These are phyloP conservation scores for Acanthamoeba rhysodes DNA, from an alignment of 208 protist genomes.

Conservation along the genomic window DNA sequence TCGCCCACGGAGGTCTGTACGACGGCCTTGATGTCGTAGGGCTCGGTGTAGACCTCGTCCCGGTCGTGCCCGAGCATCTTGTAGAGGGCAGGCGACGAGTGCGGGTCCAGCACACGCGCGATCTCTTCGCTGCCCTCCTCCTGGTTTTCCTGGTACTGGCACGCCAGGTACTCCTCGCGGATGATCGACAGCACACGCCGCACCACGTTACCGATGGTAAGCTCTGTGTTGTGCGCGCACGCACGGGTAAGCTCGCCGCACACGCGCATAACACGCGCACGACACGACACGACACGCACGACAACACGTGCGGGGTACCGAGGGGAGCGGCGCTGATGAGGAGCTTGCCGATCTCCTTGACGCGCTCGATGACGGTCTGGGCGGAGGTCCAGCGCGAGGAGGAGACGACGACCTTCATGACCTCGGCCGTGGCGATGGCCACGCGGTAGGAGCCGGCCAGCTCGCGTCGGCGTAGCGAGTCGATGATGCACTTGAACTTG, in stretches of 20 bases:
- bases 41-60: slow-evolving; percentile 67
- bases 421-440: slow-evolving; percentile 74
- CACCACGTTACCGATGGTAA: slow-evolving; percentile 92
- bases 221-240: slow-evolving; percentile 78
- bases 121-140: slow-evolving; percentile 73
- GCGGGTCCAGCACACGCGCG: slow-evolving; percentile 53
- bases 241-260: background rate
- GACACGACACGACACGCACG: too few species aligned
- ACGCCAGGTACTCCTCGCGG: slow-evolving; percentile 88
- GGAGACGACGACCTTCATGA: slow-evolving; percentile 77
- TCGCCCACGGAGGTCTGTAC: slow-evolving; percentile 88
- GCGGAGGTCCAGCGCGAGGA: slow-evolving; percentile 37
- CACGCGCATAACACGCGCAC: background rate
- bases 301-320: background rate
- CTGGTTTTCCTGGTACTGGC: slow-evolving; percentile 75
- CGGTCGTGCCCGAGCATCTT: slow-evolving; percentile 67
- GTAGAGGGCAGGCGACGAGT: slow-evolving; percentile 70
- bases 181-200: slow-evolving; percentile 92
- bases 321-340: slow-evolving; percentile 78
- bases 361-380: slow-evolving; percentile 64
- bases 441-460: slow-evolving; percentile 75
- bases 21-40: slow-evolving; percentile 83
- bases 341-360: slow-evolving; percentile 73
- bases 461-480: slow-evolving; percentile 49
- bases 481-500: slow-evolving; percentile 68